These are phyloP conservation scores for Flaveria robusta DNA, from an alignment of 129 eudicot species.

Conservation along the genomic window DNA sequence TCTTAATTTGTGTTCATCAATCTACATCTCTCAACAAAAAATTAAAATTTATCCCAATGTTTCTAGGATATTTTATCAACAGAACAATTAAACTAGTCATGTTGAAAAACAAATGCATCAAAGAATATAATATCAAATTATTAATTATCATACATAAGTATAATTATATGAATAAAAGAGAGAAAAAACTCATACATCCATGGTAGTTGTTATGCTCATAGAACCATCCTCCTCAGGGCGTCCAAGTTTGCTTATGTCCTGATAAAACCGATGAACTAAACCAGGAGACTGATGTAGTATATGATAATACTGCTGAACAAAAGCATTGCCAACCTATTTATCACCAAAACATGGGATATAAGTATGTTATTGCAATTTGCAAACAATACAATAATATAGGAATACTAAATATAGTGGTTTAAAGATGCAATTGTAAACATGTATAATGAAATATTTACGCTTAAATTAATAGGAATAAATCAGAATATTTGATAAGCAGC, in stretches of 20 bases:
- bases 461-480: background rate
- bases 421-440: background rate
- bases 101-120: background rate
- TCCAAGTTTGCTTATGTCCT: slow-evolving; percentile 82
- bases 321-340: slow-evolving; percentile 78
- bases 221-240: slow-evolving; percentile 80
- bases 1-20: background rate
- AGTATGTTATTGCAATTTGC: background rate
- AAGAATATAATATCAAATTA: background rate
- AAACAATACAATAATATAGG: background rate
- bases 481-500: background rate
- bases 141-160: background rate
- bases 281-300: slow-evolving; percentile 83
- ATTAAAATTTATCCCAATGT: background rate
- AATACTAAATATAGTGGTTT: background rate
- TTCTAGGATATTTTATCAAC: background rate
- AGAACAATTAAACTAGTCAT: background rate
- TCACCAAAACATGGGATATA: slow-evolving; percentile 1
- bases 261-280: slow-evolving; percentile 73
- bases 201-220: slow-evolving; percentile 70
- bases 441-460: background rate
- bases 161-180: background rate
- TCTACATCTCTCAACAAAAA: slow-evolving; percentile 17
- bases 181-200: slow-evolving; percentile 53
- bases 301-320: slow-evolving; percentile 79